Conservation (phyloP, 2,329 filamentous ascomycete species). For the Trichoderma sp. region DNA sequence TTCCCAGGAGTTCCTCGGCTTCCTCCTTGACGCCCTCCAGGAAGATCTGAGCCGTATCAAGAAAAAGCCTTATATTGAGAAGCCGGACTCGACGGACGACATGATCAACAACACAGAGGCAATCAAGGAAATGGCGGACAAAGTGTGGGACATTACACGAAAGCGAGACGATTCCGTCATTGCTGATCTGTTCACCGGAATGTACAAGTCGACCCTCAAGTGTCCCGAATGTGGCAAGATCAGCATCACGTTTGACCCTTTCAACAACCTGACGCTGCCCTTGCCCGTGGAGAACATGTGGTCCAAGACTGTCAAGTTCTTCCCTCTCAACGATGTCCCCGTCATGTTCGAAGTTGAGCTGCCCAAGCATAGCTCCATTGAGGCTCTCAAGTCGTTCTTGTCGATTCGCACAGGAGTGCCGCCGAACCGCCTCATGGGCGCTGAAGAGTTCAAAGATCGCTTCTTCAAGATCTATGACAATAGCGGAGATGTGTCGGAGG, state of each 20-base stretch:
- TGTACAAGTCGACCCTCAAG: conserved; percentile 97
- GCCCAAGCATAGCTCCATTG: conserved; percentile 72
- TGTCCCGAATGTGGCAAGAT: conserved; percentile 91
- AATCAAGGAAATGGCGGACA: conserved; percentile 80
- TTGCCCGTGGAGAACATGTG: conserved; percentile 85
- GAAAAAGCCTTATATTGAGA: conserved; percentile 96
- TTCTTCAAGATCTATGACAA: conserved; percentile 89
- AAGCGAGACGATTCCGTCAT: conserved; percentile 93
- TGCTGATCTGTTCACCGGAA: conserved; percentile 91
- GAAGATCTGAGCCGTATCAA: conserved; percentile 92
- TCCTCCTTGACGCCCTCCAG: conserved; percentile 89
- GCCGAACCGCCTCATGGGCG: conserved; percentile 69
- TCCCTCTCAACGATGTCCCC: conserved; percentile 72
- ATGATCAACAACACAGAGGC: conserved; percentile 83
- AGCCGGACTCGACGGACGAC: conserved; percentile 95
- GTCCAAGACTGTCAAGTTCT: conserved; percentile 73
- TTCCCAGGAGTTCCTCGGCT: conserved; percentile 94
- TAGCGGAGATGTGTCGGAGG: conserved; percentile 65
- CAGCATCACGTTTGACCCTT: conserved; percentile 98
- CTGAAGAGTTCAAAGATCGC: conserved; percentile 78
- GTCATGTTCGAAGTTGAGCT: conserved; percentile 77
- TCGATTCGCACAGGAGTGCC: conserved; percentile 68
- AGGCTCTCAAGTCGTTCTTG: conserved; percentile 68
- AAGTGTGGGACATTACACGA: conserved; percentile 90
- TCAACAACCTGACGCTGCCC: conserved; percentile 90